Conservation (phyloP, 495 filamentous ascomycete genomes). For the Penicillium salamii region DNA sequence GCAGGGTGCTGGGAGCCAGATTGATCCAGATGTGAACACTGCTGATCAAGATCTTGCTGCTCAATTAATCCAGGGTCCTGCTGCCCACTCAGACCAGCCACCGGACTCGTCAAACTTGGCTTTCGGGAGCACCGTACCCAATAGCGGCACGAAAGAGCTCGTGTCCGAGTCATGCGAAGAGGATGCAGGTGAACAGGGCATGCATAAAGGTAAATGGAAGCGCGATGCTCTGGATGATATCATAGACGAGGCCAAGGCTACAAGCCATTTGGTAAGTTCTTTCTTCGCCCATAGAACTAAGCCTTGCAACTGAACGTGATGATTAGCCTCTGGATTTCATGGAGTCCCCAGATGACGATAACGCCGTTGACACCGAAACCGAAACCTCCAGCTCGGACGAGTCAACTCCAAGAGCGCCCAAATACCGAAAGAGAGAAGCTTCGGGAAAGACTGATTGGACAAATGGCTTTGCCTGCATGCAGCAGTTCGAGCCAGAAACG, state of each 20-base stretch:
- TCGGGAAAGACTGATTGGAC: conserved; percentile 34
- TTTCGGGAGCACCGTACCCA: background rate
- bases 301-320: background rate
- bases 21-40: no score
- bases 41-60: no score
- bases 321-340: conserved; percentile 41
- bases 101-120: conserved; percentile 12
- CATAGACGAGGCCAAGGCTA: conserved; percentile 54
- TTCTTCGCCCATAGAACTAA: background rate
- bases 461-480: conserved; percentile 66
- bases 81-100: no score
- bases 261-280: conserved; percentile 49
- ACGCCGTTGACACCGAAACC: conserved; percentile 17
- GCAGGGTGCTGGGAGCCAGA: no score
- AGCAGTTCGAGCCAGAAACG: conserved; percentile 46
- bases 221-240: conserved; percentile 55
- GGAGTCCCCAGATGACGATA: conserved; percentile 27
- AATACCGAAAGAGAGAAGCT: conserved; percentile 9
- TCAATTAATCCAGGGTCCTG: no score
- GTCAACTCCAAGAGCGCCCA: conserved; percentile 30
- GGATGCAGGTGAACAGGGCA: background rate
- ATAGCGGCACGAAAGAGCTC: background rate
- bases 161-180: background rate
- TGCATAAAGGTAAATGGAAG: conserved; percentile 7
- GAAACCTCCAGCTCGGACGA: conserved; percentile 20